Evolutionary conservation across 2,329 filamentous ascomycete species (phyloP).

Genomic region (Pyrenochaeta sp.): DNA sequence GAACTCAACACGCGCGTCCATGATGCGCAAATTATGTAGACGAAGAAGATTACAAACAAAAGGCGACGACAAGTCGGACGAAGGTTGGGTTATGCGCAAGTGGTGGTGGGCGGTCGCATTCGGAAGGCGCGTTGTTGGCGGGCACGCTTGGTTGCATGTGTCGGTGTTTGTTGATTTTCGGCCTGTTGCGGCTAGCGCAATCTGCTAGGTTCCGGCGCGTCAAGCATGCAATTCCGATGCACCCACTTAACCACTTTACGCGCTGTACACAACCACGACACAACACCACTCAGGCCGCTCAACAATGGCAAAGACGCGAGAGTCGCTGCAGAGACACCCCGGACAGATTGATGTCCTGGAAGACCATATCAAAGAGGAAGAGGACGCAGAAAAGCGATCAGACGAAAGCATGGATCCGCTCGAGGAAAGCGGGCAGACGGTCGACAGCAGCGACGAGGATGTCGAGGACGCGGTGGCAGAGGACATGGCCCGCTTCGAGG

Average conservation of each 20-base stretch:
- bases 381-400: constrained; percentile 50
- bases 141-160: constrained; percentile 25
- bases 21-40: constrained; percentile 57
- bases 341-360: constrained; percentile 37
- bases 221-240: constrained; percentile 11
- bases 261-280: constrained; percentile 14
- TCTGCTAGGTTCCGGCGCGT: constrained; percentile 17
- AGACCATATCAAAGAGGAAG: constrained; percentile 42
- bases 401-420: constrained; percentile 59
- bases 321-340: constrained; percentile 29
- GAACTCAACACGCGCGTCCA: constrained; percentile 75
- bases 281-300: constrained; percentile 15
- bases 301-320: constrained; percentile 43
- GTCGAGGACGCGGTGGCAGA: constrained; percentile 75
- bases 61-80: constrained; percentile 26
- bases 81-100: constrained; percentile 17
- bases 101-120: constrained; percentile 19
- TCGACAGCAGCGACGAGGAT: constrained; percentile 60
- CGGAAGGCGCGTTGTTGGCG: constrained; percentile 23
- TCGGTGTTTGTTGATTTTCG: constrained; percentile 29
- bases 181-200: constrained; percentile 22
- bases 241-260: constrained; percentile 9
- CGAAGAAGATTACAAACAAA: constrained; percentile 17
- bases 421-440: constrained; percentile 58
- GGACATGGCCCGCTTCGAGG: constrained; percentile 86